phyloP scores from a whole-genome alignment of 208 protist species.

The Crithidia thermophila region DNA sequence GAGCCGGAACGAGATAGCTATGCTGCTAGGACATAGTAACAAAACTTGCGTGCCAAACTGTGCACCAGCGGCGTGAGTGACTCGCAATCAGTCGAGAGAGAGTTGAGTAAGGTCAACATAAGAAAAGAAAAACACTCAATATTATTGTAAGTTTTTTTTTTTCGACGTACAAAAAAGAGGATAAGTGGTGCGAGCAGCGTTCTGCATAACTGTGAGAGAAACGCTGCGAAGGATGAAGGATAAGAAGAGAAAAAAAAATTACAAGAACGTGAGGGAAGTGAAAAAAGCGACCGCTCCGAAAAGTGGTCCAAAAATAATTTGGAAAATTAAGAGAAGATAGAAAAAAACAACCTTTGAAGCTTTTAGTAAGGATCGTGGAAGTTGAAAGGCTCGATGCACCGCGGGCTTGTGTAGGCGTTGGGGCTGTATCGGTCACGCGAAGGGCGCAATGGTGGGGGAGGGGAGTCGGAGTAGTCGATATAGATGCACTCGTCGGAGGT shows the following conservation, averaged over 20 bases:
- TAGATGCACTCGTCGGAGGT: constrained; percentile 5
- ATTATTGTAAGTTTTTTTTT: background rate
- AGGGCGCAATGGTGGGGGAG: background rate
- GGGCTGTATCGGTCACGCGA: background rate
- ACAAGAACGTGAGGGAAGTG: background rate
- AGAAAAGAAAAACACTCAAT: no score
- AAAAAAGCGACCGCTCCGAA: background rate
- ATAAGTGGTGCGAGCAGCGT: background rate
- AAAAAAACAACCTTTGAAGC: no score
- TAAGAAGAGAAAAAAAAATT: background rate
- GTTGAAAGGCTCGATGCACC: background rate
- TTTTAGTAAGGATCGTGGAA: background rate
- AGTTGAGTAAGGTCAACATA: background rate
- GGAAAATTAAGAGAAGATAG: no score
- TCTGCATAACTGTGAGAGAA: background rate
- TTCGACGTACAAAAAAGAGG: background rate
- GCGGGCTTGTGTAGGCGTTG: constrained; percentile 1
- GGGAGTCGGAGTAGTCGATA: constrained; percentile 3
- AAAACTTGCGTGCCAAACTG: no score
- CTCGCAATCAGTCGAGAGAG: constrained; percentile 18
- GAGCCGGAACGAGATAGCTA: no score
- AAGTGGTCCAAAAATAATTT: no score
- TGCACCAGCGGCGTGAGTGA: no score
- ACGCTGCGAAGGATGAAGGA: background rate
- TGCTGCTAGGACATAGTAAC: no score